phyloP scores from a whole-genome alignment of 768 basidiomycete genomes.

The Cyclocybe aegerita region DNA sequence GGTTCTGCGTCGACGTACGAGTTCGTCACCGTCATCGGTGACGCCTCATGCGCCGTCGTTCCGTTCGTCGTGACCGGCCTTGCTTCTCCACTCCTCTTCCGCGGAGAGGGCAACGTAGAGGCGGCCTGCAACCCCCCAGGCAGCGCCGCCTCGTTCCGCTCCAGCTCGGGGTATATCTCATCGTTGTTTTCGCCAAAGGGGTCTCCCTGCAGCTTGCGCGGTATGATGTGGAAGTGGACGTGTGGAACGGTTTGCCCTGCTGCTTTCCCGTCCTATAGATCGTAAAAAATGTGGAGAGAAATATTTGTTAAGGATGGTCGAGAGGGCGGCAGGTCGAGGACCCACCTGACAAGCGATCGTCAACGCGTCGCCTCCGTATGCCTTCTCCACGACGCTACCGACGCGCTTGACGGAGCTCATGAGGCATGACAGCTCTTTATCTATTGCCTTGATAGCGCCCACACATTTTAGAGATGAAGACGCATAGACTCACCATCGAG shows the following conservation, averaged over 20 bases:
- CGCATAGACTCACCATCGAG: conserved; percentile 38
- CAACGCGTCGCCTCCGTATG: conserved; percentile 78
- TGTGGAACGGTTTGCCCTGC: conserved; percentile 84
- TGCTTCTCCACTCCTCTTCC: too few relatives aligned
- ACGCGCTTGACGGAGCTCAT: conserved; percentile 81
- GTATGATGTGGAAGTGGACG: conserved; percentile 95
- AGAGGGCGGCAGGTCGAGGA: not conserved
- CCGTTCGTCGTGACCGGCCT: too few relatives aligned
- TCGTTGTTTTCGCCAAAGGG: conserved; percentile 63
- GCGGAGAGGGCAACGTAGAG: too few relatives aligned
- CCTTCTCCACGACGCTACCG: conserved; percentile 76
- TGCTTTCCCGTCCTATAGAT: conserved; percentile 74
- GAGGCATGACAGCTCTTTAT: conserved; percentile 74
- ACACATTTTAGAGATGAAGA: not conserved
- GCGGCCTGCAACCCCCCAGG: conserved; percentile 32
- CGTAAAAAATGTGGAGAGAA: not conserved
- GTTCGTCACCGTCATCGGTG: too few relatives aligned
- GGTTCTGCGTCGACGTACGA: too few relatives aligned
- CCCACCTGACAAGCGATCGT: conserved; percentile 88
- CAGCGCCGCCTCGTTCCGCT: conserved; percentile 57
- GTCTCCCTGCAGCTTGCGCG: conserved; percentile 72
- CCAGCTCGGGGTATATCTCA: conserved; percentile 78
- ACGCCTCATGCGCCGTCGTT: too few relatives aligned
- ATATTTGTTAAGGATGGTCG: not conserved
- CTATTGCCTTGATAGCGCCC: conserved; percentile 20